phyloP scores from a whole-genome alignment of 1,284 basidiomycete genomes.

The Schizophyllum commune region DNA sequence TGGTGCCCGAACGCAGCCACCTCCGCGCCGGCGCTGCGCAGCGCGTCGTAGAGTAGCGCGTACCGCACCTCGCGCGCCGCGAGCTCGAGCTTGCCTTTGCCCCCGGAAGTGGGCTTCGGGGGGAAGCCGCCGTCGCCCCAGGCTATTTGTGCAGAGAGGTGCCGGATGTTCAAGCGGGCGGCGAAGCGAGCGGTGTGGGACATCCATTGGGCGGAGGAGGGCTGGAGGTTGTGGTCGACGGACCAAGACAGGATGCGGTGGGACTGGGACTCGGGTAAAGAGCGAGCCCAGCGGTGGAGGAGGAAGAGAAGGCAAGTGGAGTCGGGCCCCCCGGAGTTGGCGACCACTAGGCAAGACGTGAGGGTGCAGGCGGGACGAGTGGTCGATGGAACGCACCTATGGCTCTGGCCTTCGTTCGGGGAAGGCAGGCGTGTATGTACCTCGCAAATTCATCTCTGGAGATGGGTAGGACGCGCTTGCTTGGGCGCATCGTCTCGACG shows the following conservation, averaged over 20 bases:
- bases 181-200: constrained; percentile 36
- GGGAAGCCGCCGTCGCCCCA: constrained; percentile 53
- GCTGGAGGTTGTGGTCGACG: constrained; percentile 61
- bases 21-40: constrained; percentile 31
- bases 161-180: constrained; percentile 33
- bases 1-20: constrained; percentile 65
- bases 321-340: constrained; percentile 74
- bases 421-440: constrained; percentile 29
- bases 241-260: constrained; percentile 47
- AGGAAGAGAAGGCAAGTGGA: constrained; percentile 70
- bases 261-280: constrained; percentile 13
- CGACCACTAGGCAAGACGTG: constrained; percentile 42
- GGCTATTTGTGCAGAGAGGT: constrained; percentile 37
- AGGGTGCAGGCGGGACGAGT: constrained; percentile 1
- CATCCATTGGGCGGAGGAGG: constrained; percentile 48
- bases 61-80: constrained; percentile 54
- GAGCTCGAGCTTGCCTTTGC: constrained; percentile 36
- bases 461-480: constrained; percentile 20
- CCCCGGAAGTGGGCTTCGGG: constrained; percentile 17
- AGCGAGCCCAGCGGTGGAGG: constrained; percentile 34
- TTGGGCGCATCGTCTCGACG: too few species aligned
- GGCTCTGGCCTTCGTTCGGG: constrained; percentile 30
- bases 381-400: constrained; percentile 27
- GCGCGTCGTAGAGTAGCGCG: constrained; percentile 40
- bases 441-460: constrained; percentile 35